Percentiles rank a stretch among this genome's conserved stretches.
Evolutionary conservation across 345 rosid genomes (phyloP).

Genomic region (Arabidopsis thaliana): TAIR10.1 NC_003075.7:12828001-12828500

Average conservation of each 20-base stretch:
- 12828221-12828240: conserved; percentile 74
- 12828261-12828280: no score
- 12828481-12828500: conserved; percentile 63
- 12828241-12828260: conserved; percentile 81
- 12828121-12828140: neutral
- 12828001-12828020: neutral
- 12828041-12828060: neutral
- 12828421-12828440: conserved; percentile 94
- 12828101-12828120: conserved; percentile 55
- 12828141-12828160: neutral
- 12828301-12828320: neutral
- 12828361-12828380: neutral
- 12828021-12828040: neutral
- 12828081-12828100: conserved; percentile 58
- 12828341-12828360: neutral
- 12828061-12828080: conserved; percentile 57
- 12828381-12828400: conserved; percentile 83
- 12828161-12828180: neutral
- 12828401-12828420: conserved; percentile 69
- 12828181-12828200: neutral
- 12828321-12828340: neutral
- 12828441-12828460: conserved; percentile 89
- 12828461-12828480: conserved; percentile 76
- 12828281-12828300: no score
- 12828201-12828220: neutral